These are phyloP conservation scores for Hypoxylon rubiginosum DNA, from an alignment of 2,329 filamentous ascomycete genomes.

Conservation along the genomic window DNA sequence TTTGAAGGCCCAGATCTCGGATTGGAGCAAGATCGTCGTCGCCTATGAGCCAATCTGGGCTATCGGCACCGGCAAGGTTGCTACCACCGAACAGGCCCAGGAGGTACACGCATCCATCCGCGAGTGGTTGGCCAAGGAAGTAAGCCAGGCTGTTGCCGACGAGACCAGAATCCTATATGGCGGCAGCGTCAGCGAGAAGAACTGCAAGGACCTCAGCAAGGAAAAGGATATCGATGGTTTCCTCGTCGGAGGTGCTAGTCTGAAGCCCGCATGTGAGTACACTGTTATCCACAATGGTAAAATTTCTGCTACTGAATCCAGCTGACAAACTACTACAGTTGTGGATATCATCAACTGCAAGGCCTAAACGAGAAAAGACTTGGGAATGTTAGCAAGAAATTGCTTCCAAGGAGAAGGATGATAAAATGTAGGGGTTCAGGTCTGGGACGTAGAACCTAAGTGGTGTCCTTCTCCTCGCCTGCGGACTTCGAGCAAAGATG, in stretches of 20 bases:
- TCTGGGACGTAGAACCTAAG: slow-evolving; percentile 18
- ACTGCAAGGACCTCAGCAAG: slow-evolving; percentile 92
- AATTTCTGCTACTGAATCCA: not conserved
- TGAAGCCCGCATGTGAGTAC: slow-evolving; percentile 92
- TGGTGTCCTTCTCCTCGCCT: slow-evolving; percentile 6
- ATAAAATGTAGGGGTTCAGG: slow-evolving; percentile 5
- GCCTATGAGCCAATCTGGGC: slow-evolving; percentile 99
- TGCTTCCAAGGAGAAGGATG: slow-evolving; percentile 15
- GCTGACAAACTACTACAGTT: slow-evolving; percentile 55
- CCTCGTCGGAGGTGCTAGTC: slow-evolving; percentile 93
- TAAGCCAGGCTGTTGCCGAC: slow-evolving; percentile 80
- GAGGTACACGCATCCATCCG: slow-evolving; percentile 95
- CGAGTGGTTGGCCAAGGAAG: slow-evolving; percentile 85
- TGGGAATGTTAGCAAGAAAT: slow-evolving; percentile 2
- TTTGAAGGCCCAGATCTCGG: slow-evolving; percentile 79
- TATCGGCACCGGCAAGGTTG: slow-evolving; percentile 93
- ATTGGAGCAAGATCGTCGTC: slow-evolving; percentile 96
- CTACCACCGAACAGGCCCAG: slow-evolving; percentile 89
- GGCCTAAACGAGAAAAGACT: slow-evolving; percentile 55
- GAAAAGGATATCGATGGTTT: slow-evolving; percentile 97
- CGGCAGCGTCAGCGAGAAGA: slow-evolving; percentile 97
- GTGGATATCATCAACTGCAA: slow-evolving; percentile 72
- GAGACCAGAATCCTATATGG: slow-evolving; percentile 96
- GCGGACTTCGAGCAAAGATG: slow-evolving; percentile 3
- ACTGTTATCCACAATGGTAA: slow-evolving; percentile 7